These are phyloP conservation scores for Penicillium cataractarum DNA, from an alignment of 495 filamentous ascomycete genomes.

Conservation along the genomic window DNA sequence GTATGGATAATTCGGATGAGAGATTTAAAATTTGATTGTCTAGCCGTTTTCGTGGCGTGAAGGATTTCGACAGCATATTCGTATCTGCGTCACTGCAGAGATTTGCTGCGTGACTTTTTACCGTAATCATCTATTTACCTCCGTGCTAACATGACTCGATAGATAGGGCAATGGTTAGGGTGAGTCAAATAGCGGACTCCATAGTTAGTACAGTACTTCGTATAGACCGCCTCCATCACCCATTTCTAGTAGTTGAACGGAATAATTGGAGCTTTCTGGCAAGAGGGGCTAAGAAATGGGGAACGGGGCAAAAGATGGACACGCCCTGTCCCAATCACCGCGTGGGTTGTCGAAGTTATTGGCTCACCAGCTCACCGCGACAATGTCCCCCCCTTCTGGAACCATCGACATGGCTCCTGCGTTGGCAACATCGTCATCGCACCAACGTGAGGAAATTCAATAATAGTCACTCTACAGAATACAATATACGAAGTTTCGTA, in stretches of 20 bases:
- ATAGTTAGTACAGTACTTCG: background rate
- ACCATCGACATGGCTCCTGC: slow-evolving; percentile 7
- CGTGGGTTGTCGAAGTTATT: background rate
- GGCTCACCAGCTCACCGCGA: background rate
- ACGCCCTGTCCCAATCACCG: background rate
- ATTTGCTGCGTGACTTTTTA: background rate
- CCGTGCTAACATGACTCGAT: background rate
- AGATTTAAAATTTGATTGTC: slow-evolving; percentile 1
- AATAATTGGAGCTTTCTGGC: slow-evolving; percentile 1
- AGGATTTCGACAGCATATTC: background rate
- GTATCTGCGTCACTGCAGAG: background rate
- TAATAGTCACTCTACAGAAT: too few relatives aligned
- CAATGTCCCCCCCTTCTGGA: background rate
- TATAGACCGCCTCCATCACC: background rate
- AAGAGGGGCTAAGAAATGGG: slow-evolving; percentile 9
- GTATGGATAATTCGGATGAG: background rate
- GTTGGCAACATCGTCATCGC: background rate
- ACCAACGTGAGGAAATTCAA: background rate
- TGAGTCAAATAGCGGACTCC: background rate
- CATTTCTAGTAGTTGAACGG: background rate
- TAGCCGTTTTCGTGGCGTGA: background rate
- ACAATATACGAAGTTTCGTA: background rate
- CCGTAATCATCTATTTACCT: background rate
- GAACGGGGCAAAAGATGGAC: background rate
- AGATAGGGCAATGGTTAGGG: background rate